Percentiles rank a stretch among this genome's conserved stretches.
These are phyloP conservation scores for Solanum tarapatanum DNA, from an alignment of 257 asterid genomes.

Conservation along the genomic window DNA sequence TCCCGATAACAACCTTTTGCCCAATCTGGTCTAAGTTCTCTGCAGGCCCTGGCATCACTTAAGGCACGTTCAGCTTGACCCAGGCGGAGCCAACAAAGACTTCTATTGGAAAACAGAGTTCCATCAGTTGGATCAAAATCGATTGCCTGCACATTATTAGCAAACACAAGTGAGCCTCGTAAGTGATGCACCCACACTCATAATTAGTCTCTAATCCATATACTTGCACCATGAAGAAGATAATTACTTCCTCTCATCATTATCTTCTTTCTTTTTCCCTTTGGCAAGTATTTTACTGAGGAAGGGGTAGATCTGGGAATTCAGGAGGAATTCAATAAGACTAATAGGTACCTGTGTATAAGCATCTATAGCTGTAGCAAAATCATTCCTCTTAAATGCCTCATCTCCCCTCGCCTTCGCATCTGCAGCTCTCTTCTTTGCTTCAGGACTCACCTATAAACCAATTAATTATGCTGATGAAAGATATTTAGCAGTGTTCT, in stretches of 20 bases:
- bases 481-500: background rate
- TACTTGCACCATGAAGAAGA: background rate
- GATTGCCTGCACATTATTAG: conserved; percentile 53
- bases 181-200: background rate
- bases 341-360: conserved; percentile 65
- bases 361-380: conserved; percentile 64
- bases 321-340: background rate
- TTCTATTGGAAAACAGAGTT: conserved; percentile 75
- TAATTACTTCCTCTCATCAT: background rate
- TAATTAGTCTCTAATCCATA: background rate
- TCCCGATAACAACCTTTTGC: conserved; percentile 90
- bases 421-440: conserved; percentile 71
- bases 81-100: conserved; percentile 79
- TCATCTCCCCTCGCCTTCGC: conserved; percentile 83
- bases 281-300: background rate
- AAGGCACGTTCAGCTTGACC: conserved; percentile 91
- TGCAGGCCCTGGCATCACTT: conserved; percentile 73
- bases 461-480: background rate
- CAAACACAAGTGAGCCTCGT: background rate
- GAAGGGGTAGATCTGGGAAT: background rate
- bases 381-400: conserved; percentile 68
- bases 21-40: conserved; percentile 91
- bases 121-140: conserved; percentile 84
- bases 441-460: conserved; percentile 68
- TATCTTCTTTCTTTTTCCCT: background rate